Percentiles rank a stretch among this genome's conserved stretches.
Conservation (phyloP, 176 grass and related monocot species). For the Carex cristatella region DNA sequence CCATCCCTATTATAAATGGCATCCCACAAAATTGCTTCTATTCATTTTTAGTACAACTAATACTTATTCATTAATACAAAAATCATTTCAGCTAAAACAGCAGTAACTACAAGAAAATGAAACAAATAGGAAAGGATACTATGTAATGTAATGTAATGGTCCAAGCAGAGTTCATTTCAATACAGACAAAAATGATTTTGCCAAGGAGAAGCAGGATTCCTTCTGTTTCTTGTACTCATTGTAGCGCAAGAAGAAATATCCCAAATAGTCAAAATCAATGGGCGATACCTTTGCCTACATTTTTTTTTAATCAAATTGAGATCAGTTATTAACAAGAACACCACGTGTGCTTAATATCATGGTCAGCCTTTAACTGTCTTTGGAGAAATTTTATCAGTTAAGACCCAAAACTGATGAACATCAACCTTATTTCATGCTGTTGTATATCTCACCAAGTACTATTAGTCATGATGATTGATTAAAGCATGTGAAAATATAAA, state of each 20-base stretch:
- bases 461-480: not conserved
- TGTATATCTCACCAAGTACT: not conserved
- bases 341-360: not conserved
- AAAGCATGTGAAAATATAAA: not conserved
- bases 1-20: not conserved
- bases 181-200: constrained; percentile 17
- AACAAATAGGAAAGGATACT: not conserved
- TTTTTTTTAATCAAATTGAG: not conserved
- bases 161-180: constrained; percentile 15
- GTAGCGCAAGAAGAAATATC: constrained; percentile 80
- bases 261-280: constrained; percentile 89
- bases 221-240: constrained; percentile 91
- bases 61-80: not conserved
- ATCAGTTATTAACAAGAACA: not conserved
- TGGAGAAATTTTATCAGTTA: not conserved
- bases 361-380: not conserved
- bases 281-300: constrained; percentile 77
- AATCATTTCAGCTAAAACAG: not conserved
- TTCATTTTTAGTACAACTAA: not conserved
- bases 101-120: not conserved
- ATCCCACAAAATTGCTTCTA: not conserved
- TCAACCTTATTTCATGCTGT: not conserved
- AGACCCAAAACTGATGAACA: not conserved
- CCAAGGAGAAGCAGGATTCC: constrained; percentile 46
- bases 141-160: not conserved